Conservation (phyloP, 106 monocot species). For the Amphibolis antarctica region DNA sequence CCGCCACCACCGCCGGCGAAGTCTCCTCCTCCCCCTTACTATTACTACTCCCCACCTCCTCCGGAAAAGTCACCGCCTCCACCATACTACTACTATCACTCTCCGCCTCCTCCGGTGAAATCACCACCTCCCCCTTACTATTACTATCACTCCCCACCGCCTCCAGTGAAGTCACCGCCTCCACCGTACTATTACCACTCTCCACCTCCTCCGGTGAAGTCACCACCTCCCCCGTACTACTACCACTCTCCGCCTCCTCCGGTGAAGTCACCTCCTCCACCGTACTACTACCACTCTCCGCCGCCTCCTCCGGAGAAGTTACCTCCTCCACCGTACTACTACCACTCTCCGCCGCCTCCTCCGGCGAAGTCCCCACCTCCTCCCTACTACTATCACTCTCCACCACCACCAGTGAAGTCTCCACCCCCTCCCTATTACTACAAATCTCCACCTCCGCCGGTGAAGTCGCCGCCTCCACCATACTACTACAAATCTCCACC, state of each 20-base stretch:
- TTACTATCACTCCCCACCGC: neutral
- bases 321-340: conserved; percentile 19
- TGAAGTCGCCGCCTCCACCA: too few species aligned
- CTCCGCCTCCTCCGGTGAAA: conserved; percentile 11
- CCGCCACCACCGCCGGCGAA: too few species aligned
- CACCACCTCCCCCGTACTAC: neutral
- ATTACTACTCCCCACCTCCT: conserved; percentile 18
- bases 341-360: conserved; percentile 28
- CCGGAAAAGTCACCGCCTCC: conserved; percentile 5
- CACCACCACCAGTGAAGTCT: conserved; percentile 7
- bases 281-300: conserved; percentile 11
- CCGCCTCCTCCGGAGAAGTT: conserved; percentile 7
- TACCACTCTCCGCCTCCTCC: neutral
- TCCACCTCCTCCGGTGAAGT: conserved; percentile 4
- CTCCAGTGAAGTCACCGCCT: conserved; percentile 5
- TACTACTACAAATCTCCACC: too few species aligned
- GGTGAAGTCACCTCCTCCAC: conserved; percentile 13
- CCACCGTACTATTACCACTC: conserved; percentile 13
- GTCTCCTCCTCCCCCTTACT: conserved; percentile 5
- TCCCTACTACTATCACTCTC: conserved; percentile 11
- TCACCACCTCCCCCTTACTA: conserved; percentile 1
- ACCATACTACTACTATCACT: conserved; percentile 6
- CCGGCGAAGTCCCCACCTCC: conserved; percentile 14
- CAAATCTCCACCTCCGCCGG: too few species aligned
- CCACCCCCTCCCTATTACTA: conserved; percentile 1